These are phyloP conservation scores for Candida taoyuanica DNA, from an alignment of 805 yeast genomes.

Conservation along the genomic window DNA sequence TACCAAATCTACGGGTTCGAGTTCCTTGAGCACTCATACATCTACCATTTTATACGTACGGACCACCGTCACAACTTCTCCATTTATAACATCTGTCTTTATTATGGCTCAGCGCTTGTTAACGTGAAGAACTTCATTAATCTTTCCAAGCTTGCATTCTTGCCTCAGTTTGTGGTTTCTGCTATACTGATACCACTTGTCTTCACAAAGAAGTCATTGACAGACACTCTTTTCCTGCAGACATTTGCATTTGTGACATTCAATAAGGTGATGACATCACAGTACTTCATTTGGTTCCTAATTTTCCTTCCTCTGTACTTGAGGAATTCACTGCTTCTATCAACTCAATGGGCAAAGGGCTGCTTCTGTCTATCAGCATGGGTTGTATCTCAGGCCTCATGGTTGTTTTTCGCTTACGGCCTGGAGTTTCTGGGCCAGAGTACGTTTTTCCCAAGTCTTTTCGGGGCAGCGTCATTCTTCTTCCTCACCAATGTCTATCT, in stretches of 20 bases:
- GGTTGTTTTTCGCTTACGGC: constrained; percentile 76
- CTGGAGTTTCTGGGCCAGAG: constrained; percentile 75
- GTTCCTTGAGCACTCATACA: constrained; percentile 69
- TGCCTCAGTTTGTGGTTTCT: constrained; percentile 73
- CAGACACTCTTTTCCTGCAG: constrained; percentile 63
- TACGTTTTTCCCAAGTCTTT: constrained; percentile 57
- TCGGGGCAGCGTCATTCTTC: constrained; percentile 51
- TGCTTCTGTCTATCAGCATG: constrained; percentile 46
- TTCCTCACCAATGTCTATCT: constrained; percentile 60
- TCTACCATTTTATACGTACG: constrained; percentile 75
- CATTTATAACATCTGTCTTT: constrained; percentile 71
- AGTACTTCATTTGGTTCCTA: constrained; percentile 93
- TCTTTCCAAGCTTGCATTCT: constrained; percentile 61
- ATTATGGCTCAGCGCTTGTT: constrained; percentile 46
- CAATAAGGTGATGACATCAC: constrained; percentile 87
- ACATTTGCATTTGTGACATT: constrained; percentile 73
- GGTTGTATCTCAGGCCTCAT: constrained; percentile 65
- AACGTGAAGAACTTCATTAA: constrained; percentile 13
- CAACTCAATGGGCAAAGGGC: constrained; percentile 34
- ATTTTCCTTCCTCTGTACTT: constrained; percentile 76
- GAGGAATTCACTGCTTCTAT: constrained; percentile 37
- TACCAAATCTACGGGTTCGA: constrained; percentile 66
- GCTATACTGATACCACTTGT: constrained; percentile 53
- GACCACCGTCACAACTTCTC: constrained; percentile 97
- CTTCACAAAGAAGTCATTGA: constrained; percentile 38